Evolutionary conservation across 139 green algal species (phyloP), one percentile per base, ranked within the genome.

Genomic region (Protoeuglena noctilucae): DNA sequence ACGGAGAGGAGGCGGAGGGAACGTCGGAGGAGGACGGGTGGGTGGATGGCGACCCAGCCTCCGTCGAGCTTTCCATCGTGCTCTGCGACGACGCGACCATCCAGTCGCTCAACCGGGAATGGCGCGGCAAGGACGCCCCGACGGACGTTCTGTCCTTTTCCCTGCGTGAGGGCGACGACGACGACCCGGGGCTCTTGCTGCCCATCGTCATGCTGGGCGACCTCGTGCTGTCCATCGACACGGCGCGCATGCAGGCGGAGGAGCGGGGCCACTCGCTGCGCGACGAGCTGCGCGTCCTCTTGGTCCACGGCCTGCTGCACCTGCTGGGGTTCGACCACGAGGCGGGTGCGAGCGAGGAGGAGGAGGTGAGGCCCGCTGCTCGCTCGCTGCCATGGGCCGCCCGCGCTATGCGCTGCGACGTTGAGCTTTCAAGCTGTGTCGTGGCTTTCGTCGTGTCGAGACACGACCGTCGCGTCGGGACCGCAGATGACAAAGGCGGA

Each of bases 91-190:
- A 96, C 53, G 49, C 40, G 0, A 65, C 83, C 70, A 94, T 96
- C 48, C 52, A 51, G 2, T 50, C 65, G n/a, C 62, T 95, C 5
- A 97, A 97, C 61, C 26, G 12, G 19, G 65, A 86, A 46, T 84
- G 71, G 69, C 68, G 85, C 1, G 74, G 71, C 18, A 80, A 85
- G 57, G 72, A 86, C 21, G 46, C 28, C 1, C 60, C 89, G 14
- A 97, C 89, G 9, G 89, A 97, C 62, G 89, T 97, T 47, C 76
- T 97, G 43, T 92, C 83, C 0, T 96, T 97, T 66, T 71, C 87
- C 47, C 71, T 34, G 48, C 50, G 28, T 18, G 29, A 39, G 12
- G 53, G 62, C 4, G 51, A 66, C 14, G 12, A 41, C 48, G 51
- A 19, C 16, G 17, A 45, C 31, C 23, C 6, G 12, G 45, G 58